These are phyloP conservation scores for Leccinum subrobustum DNA, from an alignment of 1,284 basidiomycete genomes.

Conservation along the genomic window DNA sequence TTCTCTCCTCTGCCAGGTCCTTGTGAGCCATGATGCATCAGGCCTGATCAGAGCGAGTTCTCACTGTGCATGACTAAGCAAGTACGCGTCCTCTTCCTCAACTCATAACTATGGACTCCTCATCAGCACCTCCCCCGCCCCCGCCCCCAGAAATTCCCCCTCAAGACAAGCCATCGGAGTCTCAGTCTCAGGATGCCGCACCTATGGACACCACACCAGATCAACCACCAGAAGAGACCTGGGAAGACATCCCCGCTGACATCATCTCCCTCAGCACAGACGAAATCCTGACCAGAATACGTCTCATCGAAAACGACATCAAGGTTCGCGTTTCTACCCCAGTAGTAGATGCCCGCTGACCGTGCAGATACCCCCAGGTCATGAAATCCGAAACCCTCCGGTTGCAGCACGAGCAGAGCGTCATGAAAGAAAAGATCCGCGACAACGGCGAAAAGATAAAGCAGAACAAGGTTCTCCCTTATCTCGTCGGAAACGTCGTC, in stretches of 20 bases:
- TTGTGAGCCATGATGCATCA: constrained; percentile 28
- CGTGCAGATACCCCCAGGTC: constrained; percentile 51
- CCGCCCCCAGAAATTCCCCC: constrained; percentile 47
- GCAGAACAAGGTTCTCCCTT: constrained; percentile 91
- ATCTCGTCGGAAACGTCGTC: too few relatives aligned
- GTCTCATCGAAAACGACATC: constrained; percentile 93
- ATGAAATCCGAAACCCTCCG: constrained; percentile 94
- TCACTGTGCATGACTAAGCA: constrained; percentile 6
- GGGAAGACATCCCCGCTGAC: constrained; percentile 82
- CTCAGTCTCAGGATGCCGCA: constrained; percentile 37
- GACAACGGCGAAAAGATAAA: constrained; percentile 99
- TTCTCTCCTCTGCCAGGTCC: constrained; percentile 53
- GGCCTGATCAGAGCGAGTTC: too few relatives aligned
- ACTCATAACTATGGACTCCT: constrained; percentile 44
- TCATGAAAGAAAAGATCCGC: constrained; percentile 98
- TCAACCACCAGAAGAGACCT: constrained; percentile 69
- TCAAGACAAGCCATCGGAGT: constrained; percentile 44
- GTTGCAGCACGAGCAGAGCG: constrained; percentile 90
- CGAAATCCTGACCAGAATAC: constrained; percentile 83
- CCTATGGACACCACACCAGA: constrained; percentile 76
- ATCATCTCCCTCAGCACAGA: constrained; percentile 73
- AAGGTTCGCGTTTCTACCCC: constrained; percentile 56
- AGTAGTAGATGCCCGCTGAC: neutral
- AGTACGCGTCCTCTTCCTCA: constrained; percentile 36
- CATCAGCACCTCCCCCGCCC: constrained; percentile 48